Evolutionary conservation across 495 filamentous ascomycete genomes (phyloP), one percentile per base, ranked within the genome.

Genomic region (Rusavskia elegans): DNA sequence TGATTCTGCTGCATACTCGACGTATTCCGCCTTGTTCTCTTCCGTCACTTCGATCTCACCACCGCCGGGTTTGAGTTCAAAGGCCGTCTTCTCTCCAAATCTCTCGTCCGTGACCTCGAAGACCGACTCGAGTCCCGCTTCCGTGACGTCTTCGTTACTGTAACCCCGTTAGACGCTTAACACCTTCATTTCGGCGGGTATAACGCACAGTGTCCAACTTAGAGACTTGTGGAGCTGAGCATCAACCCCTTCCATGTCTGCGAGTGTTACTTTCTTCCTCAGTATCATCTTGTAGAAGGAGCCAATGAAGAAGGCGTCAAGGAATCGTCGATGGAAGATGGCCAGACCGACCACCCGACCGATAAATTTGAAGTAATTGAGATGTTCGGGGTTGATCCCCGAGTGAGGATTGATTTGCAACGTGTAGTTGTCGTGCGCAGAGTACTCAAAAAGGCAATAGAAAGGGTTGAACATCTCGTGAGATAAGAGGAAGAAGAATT

Each of bases 381-480:
- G 73, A 77, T 99, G 92, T 69, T 99, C 92, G 7, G 92, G 93
- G 69, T 99, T 99, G 68, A 99, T 96, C 56, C 92, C 92, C 53
- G 92, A 99, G 64, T 99, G 92, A 53, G 92, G 92, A 71, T 99
- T 99, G 73, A 99, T 99, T 70, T 99, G 92, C 53, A 99, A 82
- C 51, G 92, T 99, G 72, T 99, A 99, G 72, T 99, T 99, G 79
- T 99, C 92, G 72, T 99, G 92, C 29, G 92, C 92, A 55, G 92
- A 96, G 66, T 99, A 99, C 71, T 99, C 92, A 73, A 99, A 99
- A 44, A 99, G 76, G 69, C 92, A 99, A 72, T 99, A 99, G 71
- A 99, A 99, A 50, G 92, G 92, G 68, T 99, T 99, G 71, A 99
- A 99, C 92, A 99, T 99, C 74, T 99, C 92, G 69, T 99, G 92